Evolutionary conservation across 208 protist species (phyloP), one percentile per base, ranked within the genome.

Genomic region (Acanthamoeba healyi): DNA sequence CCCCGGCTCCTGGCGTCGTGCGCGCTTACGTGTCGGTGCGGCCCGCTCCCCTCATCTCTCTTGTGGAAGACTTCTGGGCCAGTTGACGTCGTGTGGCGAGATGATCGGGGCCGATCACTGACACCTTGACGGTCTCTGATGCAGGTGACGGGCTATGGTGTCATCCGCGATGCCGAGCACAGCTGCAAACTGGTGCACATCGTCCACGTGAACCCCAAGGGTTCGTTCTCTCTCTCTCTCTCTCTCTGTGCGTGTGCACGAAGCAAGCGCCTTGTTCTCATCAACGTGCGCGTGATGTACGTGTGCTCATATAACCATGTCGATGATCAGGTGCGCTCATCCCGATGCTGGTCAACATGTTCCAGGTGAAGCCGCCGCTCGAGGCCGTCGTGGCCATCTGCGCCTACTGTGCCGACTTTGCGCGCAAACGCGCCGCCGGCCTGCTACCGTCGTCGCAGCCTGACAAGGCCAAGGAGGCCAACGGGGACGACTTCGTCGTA

Each of bases 301-400:
- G 26, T 0, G n/a, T n/a, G n/a, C n/a, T n/a, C n/a, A n/a, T n/a
- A n/a, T n/a, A n/a, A n/a, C n/a, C n/a, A n/a, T n/a, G n/a, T 58
- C 14, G 12, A 5, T 58, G 14, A 26, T 22, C 67, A 77, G 67
- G 67, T 17, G 67, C 36, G 15, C 38, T 77, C 15, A 77, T 77
- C 29, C 67, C 67, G 67, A 77, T 44, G 67, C 67, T 77, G 67
- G 67, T 77, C 67, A 77, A 77, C 38, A 77, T 77, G 38, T 77
- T 77, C 14, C 67, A 77, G 38, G 36, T 77, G 67, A 77, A 77
- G 38, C 67, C 67, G 12, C 67, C 67, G 67, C 67, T 77, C 15
- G 36, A 77, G 67, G 67, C 67, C 29, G 29, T 77, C 34, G 67
- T 77, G 26, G 67, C 67, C 67, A 77, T 77, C 38, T 77, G 67